Base-by-base conservation (phyloP, 768 basidiomycete species). In the Gautieria morchelliformis region DNA sequence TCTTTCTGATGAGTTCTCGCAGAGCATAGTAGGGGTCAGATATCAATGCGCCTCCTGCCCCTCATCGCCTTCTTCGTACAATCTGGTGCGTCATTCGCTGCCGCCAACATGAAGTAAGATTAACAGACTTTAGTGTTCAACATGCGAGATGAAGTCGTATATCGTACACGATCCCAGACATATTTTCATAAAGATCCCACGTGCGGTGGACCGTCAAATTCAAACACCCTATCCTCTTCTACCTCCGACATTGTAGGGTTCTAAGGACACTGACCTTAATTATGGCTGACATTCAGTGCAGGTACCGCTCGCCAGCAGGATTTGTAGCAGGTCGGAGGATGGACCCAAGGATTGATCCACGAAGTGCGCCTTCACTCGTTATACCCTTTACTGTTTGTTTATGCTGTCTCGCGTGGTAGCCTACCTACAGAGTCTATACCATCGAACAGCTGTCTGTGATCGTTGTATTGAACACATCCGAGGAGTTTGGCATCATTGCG, bases 11-110 rank as follows among this genome's bases (percentile, higher is more conserved):
- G 12, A 24, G 47, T 22, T 10, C 27, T 59, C 57, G 40, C 63
- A 92, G 88, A 70, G 75, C 27, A 93, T 95, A 56, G 69, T 82
- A 52, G 93, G 94, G 5, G 72, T 79, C 47, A 77, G 93, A 44
- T 97, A 87, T 67, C 93, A 96, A 66, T 97, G 94, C 66, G 90
- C 87, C 14, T 87, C 85, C 59, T 97, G 94, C 64, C 81, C 90
- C 0, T 93, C 93, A 4, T 74, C 74, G 40, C 84, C 90, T 0
- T 72, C 71, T 19, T 68, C 81, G 10, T 93, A 81, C 68, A 94
- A 79, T 67, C 70, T 96, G 65, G 93, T 95, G 66, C 57, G 80
- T 68, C 5, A 14, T 4, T 56, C 27, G 42, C n/a, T 50, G 56
- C 45, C 44, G 19, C 24, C 27, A 58, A 27, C 61, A 2, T 48